These are phyloP conservation scores for Termitomyces sp. DNA, from an alignment of 768 basidiomycete species.

Conservation along the genomic window DNA sequence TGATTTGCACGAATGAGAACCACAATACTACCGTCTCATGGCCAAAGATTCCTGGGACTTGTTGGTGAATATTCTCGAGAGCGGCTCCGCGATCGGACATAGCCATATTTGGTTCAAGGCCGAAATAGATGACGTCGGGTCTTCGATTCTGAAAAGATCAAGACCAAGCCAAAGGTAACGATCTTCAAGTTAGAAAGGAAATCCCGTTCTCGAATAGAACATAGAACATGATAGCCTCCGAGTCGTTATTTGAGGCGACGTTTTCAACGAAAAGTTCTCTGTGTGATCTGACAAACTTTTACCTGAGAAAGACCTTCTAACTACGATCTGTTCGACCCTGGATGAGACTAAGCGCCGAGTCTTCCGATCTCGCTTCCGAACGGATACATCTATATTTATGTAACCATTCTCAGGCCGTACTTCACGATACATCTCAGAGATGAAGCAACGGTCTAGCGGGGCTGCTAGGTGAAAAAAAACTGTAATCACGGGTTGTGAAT, in stretches of 20 bases:
- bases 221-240: background rate
- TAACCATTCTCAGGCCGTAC: background rate
- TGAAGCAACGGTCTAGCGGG: background rate
- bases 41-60: background rate
- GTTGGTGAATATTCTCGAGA: background rate
- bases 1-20: background rate
- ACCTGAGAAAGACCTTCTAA: background rate
- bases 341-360: background rate
- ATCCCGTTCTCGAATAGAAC: background rate
- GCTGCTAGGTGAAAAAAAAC: background rate
- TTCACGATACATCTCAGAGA: background rate
- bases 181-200: too few species aligned
- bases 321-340: background rate
- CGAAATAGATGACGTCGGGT: background rate
- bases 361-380: slow-evolving; percentile 5
- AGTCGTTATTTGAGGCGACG: background rate
- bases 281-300: background rate
- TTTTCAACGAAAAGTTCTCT: background rate
- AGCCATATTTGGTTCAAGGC: background rate
- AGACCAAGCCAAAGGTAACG: too few species aligned
- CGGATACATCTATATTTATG: background rate
- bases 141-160: background rate
- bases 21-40: background rate
- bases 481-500: background rate
- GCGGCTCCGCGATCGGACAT: background rate